A percentile compares a stretch with the other conserved stretches of the same genome.
Conservation (phyloP, 1,139 yeast species). For the Yarrowia galli region DNA sequence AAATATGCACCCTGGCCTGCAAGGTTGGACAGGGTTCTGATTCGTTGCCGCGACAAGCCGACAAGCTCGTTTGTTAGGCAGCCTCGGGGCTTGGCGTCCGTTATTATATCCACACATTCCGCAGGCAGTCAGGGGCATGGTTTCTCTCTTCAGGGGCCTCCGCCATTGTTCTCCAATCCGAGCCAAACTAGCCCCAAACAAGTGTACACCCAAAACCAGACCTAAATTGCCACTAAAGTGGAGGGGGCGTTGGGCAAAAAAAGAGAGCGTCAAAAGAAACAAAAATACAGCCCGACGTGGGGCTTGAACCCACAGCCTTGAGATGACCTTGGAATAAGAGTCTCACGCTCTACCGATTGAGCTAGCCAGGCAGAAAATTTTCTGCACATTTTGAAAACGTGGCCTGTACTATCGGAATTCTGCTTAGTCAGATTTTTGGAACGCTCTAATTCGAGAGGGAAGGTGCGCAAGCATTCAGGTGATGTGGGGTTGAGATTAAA, state of each 20-base stretch:
- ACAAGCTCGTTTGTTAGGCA: not conserved
- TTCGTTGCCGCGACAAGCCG: not conserved
- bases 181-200: not conserved
- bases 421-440: too few relatives aligned
- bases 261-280: not conserved
- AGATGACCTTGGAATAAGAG: slow-evolving; percentile 9
- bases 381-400: too few relatives aligned
- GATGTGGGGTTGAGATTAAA: too few relatives aligned
- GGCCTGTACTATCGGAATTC: too few relatives aligned
- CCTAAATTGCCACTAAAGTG: not conserved
- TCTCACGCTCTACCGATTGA: slow-evolving; percentile 37
- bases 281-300: slow-evolving; percentile 25
- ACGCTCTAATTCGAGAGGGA: too few relatives aligned
- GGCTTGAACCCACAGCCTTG: slow-evolving; percentile 37
- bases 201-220: slow-evolving; percentile 1
- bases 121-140: slow-evolving; percentile 7
- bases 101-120: not conserved
- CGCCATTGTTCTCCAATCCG: not conserved
- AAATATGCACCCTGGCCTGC: not conserved
- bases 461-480: too few relatives aligned
- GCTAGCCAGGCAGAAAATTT: slow-evolving; percentile 22
- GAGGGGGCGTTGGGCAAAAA: not conserved
- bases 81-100: not conserved
- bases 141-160: not conserved
- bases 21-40: not conserved